phyloP scores from a whole-genome alignment of 2,329 filamentous ascomycete genomes.

The Sarocladiaceae sp. region DNA sequence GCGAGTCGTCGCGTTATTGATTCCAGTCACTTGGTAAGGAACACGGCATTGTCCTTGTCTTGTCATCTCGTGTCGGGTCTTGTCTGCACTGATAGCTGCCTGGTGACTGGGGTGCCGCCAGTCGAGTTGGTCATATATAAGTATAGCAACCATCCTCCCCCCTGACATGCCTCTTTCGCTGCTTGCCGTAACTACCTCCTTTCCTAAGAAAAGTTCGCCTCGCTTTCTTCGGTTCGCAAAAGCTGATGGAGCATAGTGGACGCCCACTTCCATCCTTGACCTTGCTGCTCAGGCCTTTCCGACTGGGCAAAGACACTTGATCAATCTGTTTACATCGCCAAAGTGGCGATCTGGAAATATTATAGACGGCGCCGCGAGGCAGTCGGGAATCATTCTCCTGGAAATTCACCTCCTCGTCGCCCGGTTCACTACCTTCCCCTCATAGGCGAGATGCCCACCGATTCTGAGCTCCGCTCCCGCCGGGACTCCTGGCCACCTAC shows the following conservation, averaged over 20 bases:
- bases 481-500: conserved; percentile 48
- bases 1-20: not conserved
- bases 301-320: not conserved
- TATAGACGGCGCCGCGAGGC: conserved; percentile 13
- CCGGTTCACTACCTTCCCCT: conserved; percentile 1
- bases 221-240: not conserved
- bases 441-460: conserved; percentile 28
- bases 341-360: conserved; percentile 14
- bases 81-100: not conserved
- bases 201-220: not conserved
- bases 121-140: conserved; percentile 8
- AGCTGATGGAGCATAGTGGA: not conserved
- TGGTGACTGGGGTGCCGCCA: conserved; percentile 6
- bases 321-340: not conserved
- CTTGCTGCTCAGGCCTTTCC: not conserved
- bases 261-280: not conserved
- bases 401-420: not conserved
- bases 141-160: not conserved
- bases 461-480: conserved; percentile 25
- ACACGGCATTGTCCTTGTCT: not conserved
- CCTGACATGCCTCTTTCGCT: not conserved
- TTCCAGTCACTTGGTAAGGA: not conserved
- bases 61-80: not conserved
- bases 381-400: not conserved
- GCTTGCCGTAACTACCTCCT: not conserved